These are phyloP conservation scores for Elongisporangium anandrum DNA, from an alignment of 352 stramenopile species.

Conservation along the genomic window DNA sequence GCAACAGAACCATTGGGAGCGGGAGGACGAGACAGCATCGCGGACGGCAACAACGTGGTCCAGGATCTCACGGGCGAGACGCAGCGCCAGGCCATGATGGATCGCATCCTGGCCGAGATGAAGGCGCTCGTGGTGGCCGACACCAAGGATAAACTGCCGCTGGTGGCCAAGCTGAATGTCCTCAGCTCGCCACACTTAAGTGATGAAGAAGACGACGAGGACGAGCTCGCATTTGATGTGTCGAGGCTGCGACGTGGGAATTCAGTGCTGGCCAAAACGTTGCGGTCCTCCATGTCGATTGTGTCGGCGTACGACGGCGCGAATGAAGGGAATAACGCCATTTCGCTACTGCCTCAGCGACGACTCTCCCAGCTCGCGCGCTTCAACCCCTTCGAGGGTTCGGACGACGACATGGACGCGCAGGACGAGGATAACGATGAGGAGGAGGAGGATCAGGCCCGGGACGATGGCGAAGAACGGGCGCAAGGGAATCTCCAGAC, in stretches of 20 bases:
- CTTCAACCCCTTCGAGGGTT: slow-evolving; percentile 5
- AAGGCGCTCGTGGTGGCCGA: slow-evolving; percentile 30
- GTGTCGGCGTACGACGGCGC: background rate
- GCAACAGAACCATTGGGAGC: background rate
- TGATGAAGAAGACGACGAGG: background rate
- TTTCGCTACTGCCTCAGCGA: slow-evolving; percentile 27
- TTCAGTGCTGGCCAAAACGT: background rate
- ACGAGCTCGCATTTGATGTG: background rate
- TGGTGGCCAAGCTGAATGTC: background rate
- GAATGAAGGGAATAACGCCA: background rate
- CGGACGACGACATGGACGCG: slow-evolving; percentile 17
- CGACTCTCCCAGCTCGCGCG: slow-evolving; percentile 27
- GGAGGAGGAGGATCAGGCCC: background rate
- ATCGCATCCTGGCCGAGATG: slow-evolving; percentile 66
- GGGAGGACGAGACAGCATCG: background rate
- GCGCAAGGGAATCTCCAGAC: background rate
- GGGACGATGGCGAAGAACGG: background rate
- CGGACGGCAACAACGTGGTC: slow-evolving; percentile 15
- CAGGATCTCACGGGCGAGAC: slow-evolving; percentile 58
- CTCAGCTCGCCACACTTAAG: background rate
- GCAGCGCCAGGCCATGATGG: slow-evolving; percentile 53
- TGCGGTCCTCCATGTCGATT: background rate
- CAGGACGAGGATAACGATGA: slow-evolving; percentile 11
- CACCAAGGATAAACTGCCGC: background rate
- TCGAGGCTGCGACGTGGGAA: background rate